Evolutionary conservation across 2,329 filamentous ascomycete species (phyloP).

Genomic region (Pseudogymnoascus sp.): DNA sequence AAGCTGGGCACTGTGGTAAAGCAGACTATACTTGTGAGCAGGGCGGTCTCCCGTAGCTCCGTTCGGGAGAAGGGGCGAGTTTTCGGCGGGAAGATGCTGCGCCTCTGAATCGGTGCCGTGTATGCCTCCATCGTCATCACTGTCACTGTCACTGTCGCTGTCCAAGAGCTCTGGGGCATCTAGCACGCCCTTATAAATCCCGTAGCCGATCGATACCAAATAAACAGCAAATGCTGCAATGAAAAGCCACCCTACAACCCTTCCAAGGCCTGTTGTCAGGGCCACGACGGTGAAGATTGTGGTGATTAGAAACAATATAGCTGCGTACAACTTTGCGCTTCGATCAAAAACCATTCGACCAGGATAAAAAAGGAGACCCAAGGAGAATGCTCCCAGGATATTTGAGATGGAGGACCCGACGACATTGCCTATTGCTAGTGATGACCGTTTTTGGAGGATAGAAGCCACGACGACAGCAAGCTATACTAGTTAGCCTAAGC

Average conservation of each 20-base stretch:
- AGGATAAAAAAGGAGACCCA: constrained; percentile 41
- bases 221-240: constrained; percentile 39
- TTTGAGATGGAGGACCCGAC: constrained; percentile 49
- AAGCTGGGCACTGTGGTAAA: constrained; percentile 37
- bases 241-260: constrained; percentile 33
- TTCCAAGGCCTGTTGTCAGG: constrained; percentile 29
- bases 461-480: constrained; percentile 43
- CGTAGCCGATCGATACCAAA: constrained; percentile 36
- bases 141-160: constrained; percentile 30
- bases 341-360: constrained; percentile 35
- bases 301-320: constrained; percentile 36
- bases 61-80: constrained; percentile 3
- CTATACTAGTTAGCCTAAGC: constrained; percentile 22
- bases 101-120: not conserved
- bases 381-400: constrained; percentile 47
- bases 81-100: constrained; percentile 14
- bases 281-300: constrained; percentile 32
- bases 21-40: constrained; percentile 21
- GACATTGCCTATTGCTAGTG: constrained; percentile 47
- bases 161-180: constrained; percentile 37
- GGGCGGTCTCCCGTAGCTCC: not conserved
- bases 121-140: constrained; percentile 12
- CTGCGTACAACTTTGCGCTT: constrained; percentile 42
- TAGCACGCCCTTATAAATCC: constrained; percentile 38
- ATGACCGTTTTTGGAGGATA: constrained; percentile 37